These are phyloP conservation scores for Brachypodium distachyon DNA, from an alignment of 202 grass and related monocot species.

Conservation along the genomic window DNA sequence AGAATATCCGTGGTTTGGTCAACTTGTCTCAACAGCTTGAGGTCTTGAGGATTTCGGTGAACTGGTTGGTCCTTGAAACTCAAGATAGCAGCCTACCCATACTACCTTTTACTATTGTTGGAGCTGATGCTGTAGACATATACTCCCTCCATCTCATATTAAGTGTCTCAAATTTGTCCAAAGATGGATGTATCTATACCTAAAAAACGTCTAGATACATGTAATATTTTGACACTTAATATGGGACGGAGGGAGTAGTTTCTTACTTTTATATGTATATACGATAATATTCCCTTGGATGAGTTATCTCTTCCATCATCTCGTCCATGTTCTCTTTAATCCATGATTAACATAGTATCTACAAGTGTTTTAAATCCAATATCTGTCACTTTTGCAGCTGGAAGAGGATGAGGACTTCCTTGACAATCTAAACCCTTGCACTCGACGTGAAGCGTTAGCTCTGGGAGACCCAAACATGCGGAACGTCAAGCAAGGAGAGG, in stretches of 20 bases:
- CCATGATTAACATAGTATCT: not conserved
- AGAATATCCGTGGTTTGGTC: not conserved
- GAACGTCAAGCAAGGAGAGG: constrained; percentile 65
- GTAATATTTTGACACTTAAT: no score
- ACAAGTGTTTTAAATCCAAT: not conserved
- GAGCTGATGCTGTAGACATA: not conserved
- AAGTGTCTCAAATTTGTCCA: no score
- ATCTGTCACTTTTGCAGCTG: constrained; percentile 31
- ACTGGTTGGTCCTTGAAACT: not conserved
- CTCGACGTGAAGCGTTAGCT: constrained; percentile 57
- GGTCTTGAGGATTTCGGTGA: not conserved
- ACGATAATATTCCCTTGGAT: not conserved
- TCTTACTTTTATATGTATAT: not conserved
- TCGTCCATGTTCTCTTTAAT: not conserved
- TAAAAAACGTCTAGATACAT: no score
- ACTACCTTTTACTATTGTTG: not conserved
- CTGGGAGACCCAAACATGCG: constrained; percentile 70
- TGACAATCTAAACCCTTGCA: constrained; percentile 62
- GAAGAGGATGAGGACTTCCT: constrained; percentile 70
- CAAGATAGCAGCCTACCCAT: not conserved
- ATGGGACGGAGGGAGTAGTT: no score
- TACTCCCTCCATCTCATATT: no score
- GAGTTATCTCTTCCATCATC: not conserved
- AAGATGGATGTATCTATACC: no score
- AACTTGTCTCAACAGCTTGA: not conserved